Base-by-base conservation (phyloP, 495 filamentous ascomycete species). In the Sordaria brevicollis region DNA sequence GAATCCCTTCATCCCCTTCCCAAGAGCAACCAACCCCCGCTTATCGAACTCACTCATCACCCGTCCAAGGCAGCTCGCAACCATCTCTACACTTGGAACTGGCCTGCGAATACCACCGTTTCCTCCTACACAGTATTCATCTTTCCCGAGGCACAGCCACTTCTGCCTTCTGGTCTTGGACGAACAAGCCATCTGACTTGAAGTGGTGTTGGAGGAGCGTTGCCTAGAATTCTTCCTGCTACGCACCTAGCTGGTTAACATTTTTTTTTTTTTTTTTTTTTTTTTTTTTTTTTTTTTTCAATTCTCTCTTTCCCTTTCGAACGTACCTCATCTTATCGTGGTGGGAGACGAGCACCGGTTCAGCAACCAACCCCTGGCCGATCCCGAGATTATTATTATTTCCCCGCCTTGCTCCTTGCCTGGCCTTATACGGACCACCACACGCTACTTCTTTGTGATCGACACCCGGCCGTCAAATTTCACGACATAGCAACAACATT, bases 361-460 rank as follows among this genome's bases (percentile, higher is more conserved):
- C 49, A 31, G 21, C 49, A 57, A 62, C 49, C 49, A 62, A 31
- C 49, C 74, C 74, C 78, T 72, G 74, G 73, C 73, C 69, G 66
- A 68, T 62, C 66, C 75, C 75, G 72, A 79, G 77, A 79, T 76
- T 76, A 78, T 80, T 79, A 74, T 78, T 78, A 75, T 73, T 77
- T 74, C 77, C 74, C 77, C 71, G 68, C 35, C 72, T 67, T 49
- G 71, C 69, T 57, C 36, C 71, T 38, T 57, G 33, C 57, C 54
- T 35, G 36, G 68, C 43, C 73, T 69, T 66, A 65, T 65, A 68
- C 69, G 70, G 66, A 72, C 49, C 65, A 33, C 70, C 49, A 73
- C 43, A 35, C 69, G 71, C 71, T 62, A 62, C 69, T 36, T 65
- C 65, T 57, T 62, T 31, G 49, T 62, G 49, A 62, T 62, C 49